phyloP scores from a whole-genome alignment of 2,329 filamentous ascomycete species.

The Thelonectria olida region DNA sequence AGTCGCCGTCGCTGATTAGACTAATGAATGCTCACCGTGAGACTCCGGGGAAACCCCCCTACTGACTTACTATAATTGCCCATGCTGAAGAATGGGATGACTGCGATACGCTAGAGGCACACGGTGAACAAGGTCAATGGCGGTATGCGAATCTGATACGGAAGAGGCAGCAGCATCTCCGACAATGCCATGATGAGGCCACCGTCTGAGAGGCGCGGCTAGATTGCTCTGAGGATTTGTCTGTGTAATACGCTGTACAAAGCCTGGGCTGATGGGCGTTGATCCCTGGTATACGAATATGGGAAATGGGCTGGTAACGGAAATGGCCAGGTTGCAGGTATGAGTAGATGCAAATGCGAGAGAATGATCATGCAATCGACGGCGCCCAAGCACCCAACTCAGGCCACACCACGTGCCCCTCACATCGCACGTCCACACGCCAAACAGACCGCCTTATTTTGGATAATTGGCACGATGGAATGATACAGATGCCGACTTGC shows the following conservation, averaged over 20 bases:
- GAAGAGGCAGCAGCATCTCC: neutral
- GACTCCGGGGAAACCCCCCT: neutral
- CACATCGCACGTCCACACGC: slow-evolving; percentile 22
- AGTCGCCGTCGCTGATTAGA: slow-evolving; percentile 3
- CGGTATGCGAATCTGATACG: neutral
- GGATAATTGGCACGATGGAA: neutral
- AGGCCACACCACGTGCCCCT: slow-evolving; percentile 35
- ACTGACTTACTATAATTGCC: neutral
- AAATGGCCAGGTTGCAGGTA: neutral
- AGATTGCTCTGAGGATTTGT: neutral
- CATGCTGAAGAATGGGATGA: neutral
- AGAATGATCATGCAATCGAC: slow-evolving; percentile 15
- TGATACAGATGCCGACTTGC: neutral
- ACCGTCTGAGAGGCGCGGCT: neutral
- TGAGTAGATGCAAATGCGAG: neutral
- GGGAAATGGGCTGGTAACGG: neutral
- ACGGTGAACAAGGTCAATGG: neutral
- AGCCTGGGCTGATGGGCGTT: slow-evolving; percentile 19
- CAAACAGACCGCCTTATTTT: slow-evolving; percentile 12
- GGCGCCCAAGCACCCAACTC: slow-evolving; percentile 35
- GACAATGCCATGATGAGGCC: slow-evolving; percentile 1
- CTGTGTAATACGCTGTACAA: slow-evolving; percentile 20
- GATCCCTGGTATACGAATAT: neutral
- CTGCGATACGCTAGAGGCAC: neutral
- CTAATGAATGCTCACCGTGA: neutral